A percentile compares a stretch with the other conserved stretches of the same genome.
Conservation (phyloP, 2,329 filamentous ascomycete species). For the Neoarthrinium moseri region DNA sequence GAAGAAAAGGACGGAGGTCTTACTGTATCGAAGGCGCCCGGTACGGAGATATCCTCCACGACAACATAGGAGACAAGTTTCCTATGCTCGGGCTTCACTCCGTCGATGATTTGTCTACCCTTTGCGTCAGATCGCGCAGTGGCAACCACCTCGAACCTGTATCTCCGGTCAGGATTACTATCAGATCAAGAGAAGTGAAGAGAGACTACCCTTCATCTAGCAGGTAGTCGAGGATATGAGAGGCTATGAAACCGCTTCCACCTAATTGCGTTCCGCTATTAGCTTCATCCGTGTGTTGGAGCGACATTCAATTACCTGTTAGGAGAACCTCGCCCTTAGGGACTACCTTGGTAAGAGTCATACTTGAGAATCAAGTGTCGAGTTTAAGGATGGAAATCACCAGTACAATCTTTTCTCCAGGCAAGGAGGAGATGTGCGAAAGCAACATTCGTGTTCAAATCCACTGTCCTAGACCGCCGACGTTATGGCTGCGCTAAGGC, state of each 20-base stretch:
- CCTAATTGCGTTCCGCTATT: slow-evolving; percentile 28
- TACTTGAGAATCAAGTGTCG: no score
- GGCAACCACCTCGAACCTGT: slow-evolving; percentile 40
- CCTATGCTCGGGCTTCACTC: slow-evolving; percentile 41
- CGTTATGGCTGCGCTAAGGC: neutral
- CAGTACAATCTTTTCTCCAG: no score
- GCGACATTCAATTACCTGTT: slow-evolving; percentile 19
- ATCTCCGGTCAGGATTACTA: slow-evolving; percentile 8
- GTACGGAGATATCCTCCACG: slow-evolving; percentile 70
- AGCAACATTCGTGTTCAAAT: no score
- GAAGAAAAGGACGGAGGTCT: neutral
- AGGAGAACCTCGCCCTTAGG: slow-evolving; percentile 22
- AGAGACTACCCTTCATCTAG: slow-evolving; percentile 36
- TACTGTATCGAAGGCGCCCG: slow-evolving; percentile 66
- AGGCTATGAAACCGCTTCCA: slow-evolving; percentile 54
- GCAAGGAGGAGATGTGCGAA: no score
- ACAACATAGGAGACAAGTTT: slow-evolving; percentile 44
- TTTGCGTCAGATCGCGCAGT: slow-evolving; percentile 49
- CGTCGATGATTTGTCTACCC: slow-evolving; percentile 39
- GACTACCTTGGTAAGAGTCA: slow-evolving; percentile 1
- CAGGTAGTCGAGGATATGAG: slow-evolving; percentile 48
- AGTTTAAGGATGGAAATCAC: no score
- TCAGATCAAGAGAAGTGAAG: neutral
- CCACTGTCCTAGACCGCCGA: no score
- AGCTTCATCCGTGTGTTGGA: neutral